Conservation (phyloP, 2,329 filamentous ascomycete genomes). For the Parastagonospora avenae region DNA sequence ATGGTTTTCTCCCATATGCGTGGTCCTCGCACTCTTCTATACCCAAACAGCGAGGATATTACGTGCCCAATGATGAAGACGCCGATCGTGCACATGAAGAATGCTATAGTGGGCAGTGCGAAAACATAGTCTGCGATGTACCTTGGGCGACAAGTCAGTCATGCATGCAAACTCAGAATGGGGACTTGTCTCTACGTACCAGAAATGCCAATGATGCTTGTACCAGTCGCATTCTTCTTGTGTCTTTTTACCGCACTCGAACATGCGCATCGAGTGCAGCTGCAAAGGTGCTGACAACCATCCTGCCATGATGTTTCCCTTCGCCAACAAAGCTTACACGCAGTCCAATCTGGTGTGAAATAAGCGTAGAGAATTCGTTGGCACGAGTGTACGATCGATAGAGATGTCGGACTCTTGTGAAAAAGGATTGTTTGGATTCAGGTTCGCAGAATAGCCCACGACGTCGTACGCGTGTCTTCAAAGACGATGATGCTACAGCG, state of each 20-base stretch:
- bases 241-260: slow-evolving; percentile 45
- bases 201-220: slow-evolving; percentile 54
- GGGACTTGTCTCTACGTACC: slow-evolving; percentile 39
- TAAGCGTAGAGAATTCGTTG: too few species aligned
- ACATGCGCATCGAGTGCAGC: slow-evolving; percentile 22
- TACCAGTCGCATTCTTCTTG: slow-evolving; percentile 55
- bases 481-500: too few species aligned
- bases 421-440: too few species aligned
- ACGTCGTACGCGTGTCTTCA: too few species aligned
- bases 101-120: slow-evolving; percentile 58
- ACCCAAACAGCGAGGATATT: slow-evolving; percentile 33
- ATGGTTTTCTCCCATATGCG: slow-evolving; percentile 15
- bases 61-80: slow-evolving; percentile 54
- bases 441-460: too few species aligned
- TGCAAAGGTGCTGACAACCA: slow-evolving; percentile 24
- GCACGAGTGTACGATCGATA: background rate
- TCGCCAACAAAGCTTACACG: background rate
- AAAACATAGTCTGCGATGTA: slow-evolving; percentile 62
- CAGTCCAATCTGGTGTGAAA: background rate
- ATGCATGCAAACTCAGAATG: background rate
- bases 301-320: background rate
- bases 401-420: background rate
- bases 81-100: slow-evolving; percentile 57
- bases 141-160: slow-evolving; percentile 39
- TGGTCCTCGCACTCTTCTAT: slow-evolving; percentile 9